Conservation (phyloP, 2,329 filamentous ascomycete genomes). For the Epichloe coenophiala region DNA sequence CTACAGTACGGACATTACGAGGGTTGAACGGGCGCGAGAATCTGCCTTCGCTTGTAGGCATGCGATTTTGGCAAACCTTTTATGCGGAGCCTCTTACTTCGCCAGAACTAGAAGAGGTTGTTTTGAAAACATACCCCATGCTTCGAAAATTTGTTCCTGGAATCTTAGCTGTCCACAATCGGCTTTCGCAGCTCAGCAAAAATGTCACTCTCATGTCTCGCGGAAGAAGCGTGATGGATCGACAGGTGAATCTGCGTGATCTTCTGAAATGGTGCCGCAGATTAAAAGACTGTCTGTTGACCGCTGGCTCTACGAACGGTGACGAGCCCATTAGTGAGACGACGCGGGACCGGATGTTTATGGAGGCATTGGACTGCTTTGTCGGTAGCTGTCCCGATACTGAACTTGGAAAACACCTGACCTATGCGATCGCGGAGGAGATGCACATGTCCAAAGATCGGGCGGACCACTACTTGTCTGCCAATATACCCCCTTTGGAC, state of each 20-base stretch:
- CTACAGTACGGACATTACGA: constrained; percentile 69
- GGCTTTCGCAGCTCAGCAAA: constrained; percentile 38
- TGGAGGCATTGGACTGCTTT: constrained; percentile 90
- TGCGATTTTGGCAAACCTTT: constrained; percentile 76
- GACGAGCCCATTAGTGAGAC: constrained; percentile 60
- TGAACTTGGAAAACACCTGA: constrained; percentile 44
- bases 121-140: constrained; percentile 55
- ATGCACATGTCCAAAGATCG: constrained; percentile 77
- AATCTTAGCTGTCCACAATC: constrained; percentile 45
- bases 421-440: constrained; percentile 65
- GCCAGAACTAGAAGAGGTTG: constrained; percentile 61
- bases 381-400: constrained; percentile 63
- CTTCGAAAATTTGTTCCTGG: constrained; percentile 49
- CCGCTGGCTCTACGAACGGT: constrained; percentile 48
- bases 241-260: constrained; percentile 59
- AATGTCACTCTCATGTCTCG: constrained; percentile 21
- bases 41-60: constrained; percentile 63
- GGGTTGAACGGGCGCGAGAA: constrained; percentile 55
- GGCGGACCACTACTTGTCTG: constrained; percentile 61
- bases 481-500: constrained; percentile 58
- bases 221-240: constrained; percentile 29
- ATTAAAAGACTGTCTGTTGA: constrained; percentile 50
- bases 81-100: constrained; percentile 51
- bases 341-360: constrained; percentile 70
- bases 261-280: constrained; percentile 85